Percentiles rank a stretch among this genome's conserved stretches.
Conservation (phyloP, 1,139 yeast genomes). For the Magnusiomyces suaveolens region DNA sequence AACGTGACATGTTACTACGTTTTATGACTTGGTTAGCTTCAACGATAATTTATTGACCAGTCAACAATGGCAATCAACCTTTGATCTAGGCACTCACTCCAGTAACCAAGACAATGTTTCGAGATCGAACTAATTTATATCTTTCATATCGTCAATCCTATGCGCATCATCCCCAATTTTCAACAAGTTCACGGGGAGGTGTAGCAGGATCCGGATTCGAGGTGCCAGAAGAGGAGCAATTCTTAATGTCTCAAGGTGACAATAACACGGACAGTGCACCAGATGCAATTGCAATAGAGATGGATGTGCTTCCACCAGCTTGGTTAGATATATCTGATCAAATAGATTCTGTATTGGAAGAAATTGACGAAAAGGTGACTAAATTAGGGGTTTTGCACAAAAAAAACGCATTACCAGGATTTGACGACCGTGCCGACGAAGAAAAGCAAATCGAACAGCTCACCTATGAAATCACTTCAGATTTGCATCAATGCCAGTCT, state of each 20-base stretch:
- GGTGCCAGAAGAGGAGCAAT: conserved; percentile 55
- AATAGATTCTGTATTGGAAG: conserved; percentile 51
- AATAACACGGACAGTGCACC: conserved; percentile 19
- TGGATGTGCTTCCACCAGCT: conserved; percentile 56
- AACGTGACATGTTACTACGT: too few species aligned
- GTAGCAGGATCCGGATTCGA: conserved; percentile 16
- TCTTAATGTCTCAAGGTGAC: conserved; percentile 45
- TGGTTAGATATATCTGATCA: conserved; percentile 66
- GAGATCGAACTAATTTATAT: conserved; percentile 38
- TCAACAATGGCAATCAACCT: too few species aligned
- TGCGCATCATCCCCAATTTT: conserved; percentile 32
- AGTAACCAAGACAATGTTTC: conserved; percentile 28
- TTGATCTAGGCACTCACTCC: too few species aligned
- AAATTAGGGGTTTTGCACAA: conserved; percentile 62
- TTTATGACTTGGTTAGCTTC: too few species aligned
- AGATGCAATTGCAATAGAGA: conserved; percentile 31
- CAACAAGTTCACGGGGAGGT: conserved; percentile 12
- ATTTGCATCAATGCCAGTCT: conserved; percentile 65
- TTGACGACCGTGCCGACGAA: conserved; percentile 60
- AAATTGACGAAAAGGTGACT: conserved; percentile 43
- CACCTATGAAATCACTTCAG: conserved; percentile 64
- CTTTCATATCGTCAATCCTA: conserved; percentile 38
- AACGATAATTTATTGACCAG: too few species aligned
- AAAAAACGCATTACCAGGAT: conserved; percentile 76
- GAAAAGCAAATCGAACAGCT: conserved; percentile 70